Base-by-base conservation (phyloP, 768 basidiomycete genomes). In the Lactifluus piperatus region DNA sequence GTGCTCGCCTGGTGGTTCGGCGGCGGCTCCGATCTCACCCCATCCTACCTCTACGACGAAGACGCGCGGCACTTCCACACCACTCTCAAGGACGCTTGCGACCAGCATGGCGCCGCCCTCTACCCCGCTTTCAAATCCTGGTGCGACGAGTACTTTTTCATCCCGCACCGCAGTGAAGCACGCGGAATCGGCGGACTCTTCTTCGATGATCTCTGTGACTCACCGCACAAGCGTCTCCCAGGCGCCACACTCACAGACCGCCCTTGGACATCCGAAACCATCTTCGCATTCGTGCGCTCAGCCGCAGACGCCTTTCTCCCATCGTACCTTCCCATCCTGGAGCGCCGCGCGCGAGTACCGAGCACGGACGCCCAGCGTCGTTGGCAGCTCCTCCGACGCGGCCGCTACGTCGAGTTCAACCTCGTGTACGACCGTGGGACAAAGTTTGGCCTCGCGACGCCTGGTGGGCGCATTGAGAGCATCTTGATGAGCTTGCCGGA, bases 1-100 rank as follows among this genome's bases (percentile, higher is more conserved):
- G 73, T 90, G 20, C 73, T 94, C 43, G 85, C 93, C 27, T 97
- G 94, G 94, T 99, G 95, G 97, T 99, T 98, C 68, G 95, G 97
- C 20, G 97, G 97, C 34, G 95, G 95, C 7, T 85, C 84, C 7
- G 95, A 99, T 70, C 79, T 98, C 32, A 99, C 97, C 0, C 95
- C 95, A 1, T 86, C 87, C 4, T 97, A 97, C 71, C 81, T 98
- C 18, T 91, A 85, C 74, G 83, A 85, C 57, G 88, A 88, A 57
- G 97, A 98, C 69, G 91, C 83, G 11, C 68, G 71, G 22, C 91
- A 94, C 69, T 99, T 98, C 75, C 97, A 99, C 75, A 62, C 68
- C 18, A 85, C 85, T 2, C 71, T 94, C 64, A 86, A 90, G 69
- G 69, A 68, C 8, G 89, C 88, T 1, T 94, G 91, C 71, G 86